These are phyloP conservation scores for Fomitopsis schrenkii DNA, from an alignment of 1,284 basidiomycete species.

Conservation along the genomic window DNA sequence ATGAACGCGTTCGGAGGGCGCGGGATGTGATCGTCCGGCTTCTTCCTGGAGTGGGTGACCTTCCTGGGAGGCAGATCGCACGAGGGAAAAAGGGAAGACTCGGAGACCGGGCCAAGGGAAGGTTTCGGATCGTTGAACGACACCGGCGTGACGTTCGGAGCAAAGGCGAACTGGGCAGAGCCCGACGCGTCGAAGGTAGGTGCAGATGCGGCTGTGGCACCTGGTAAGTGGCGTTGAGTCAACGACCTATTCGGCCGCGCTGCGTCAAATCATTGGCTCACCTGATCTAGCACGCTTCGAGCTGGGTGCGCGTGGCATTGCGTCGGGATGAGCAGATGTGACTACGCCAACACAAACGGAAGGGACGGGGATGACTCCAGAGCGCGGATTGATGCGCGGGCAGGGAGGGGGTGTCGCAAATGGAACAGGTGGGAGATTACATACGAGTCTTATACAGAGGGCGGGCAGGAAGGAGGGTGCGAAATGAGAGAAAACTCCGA, in stretches of 20 bases:
- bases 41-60: conserved; percentile 54
- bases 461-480: conserved; percentile 15
- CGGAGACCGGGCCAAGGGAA: conserved; percentile 24
- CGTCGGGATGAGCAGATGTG: conserved; percentile 13
- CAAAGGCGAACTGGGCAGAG: conserved; percentile 47
- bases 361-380: conserved; percentile 16
- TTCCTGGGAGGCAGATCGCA: conserved; percentile 23
- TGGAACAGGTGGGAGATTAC: conserved; percentile 24
- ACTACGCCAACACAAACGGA: conserved; percentile 15
- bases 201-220: conserved; percentile 49
- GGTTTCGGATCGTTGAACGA: conserved; percentile 50
- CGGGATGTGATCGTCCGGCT: conserved; percentile 78
- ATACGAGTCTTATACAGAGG: conserved; percentile 23
- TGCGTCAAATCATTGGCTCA: conserved; percentile 23
- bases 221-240: conserved; percentile 22
- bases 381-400: conserved; percentile 26
- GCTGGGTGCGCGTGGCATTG: conserved; percentile 54
- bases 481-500: conserved; percentile 19
- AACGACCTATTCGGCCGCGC: background rate
- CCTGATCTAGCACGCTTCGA: conserved; percentile 41
- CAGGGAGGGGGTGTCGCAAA: conserved; percentile 22
- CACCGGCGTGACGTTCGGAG: conserved; percentile 53
- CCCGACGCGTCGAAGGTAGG: conserved; percentile 41
- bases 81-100: conserved; percentile 42
- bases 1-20: conserved; percentile 95